Percentiles rank a stretch among this genome's conserved stretches.
phyloP scores from a whole-genome alignment of 2,329 filamentous ascomycete genomes.

The Fusarium ambrosium region DNA sequence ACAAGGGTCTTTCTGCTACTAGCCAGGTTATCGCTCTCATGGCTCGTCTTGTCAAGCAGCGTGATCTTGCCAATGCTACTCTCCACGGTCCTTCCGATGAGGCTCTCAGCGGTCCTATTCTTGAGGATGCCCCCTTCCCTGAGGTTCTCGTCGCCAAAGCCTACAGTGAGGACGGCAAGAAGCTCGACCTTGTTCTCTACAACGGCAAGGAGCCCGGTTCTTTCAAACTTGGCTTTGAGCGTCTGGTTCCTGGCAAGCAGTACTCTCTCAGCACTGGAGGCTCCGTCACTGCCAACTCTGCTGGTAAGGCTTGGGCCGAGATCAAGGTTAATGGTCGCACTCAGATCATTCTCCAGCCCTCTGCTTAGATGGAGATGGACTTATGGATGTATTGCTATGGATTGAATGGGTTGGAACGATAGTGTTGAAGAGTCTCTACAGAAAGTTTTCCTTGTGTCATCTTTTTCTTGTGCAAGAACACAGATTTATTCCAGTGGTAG shows the following conservation, averaged over 20 bases:
- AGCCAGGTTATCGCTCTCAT: conserved; percentile 19
- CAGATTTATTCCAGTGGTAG: background rate
- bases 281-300: conserved; percentile 7
- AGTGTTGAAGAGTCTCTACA: background rate
- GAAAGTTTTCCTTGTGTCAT: background rate
- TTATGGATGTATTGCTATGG: background rate
- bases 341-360: conserved; percentile 16
- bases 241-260: conserved; percentile 5
- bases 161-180: conserved; percentile 15
- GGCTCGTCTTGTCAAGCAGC: conserved; percentile 22
- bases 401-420: background rate
- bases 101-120: conserved; percentile 9
- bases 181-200: conserved; percentile 23
- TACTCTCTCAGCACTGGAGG: conserved; percentile 19
- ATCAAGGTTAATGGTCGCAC: conserved; percentile 11
- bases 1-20: conserved; percentile 24
- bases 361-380: background rate
- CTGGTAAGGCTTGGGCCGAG: conserved; percentile 10
- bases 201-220: conserved; percentile 17
- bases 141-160: conserved; percentile 25
- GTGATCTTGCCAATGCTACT: conserved; percentile 15
- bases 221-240: conserved; percentile 18
- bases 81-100: conserved; percentile 9
- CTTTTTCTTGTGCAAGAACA: background rate
- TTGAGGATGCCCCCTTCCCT: conserved; percentile 16